phyloP scores from a whole-genome alignment of 2,329 filamentous ascomycete species.

The Chrysoporthe austroafricana region DNA sequence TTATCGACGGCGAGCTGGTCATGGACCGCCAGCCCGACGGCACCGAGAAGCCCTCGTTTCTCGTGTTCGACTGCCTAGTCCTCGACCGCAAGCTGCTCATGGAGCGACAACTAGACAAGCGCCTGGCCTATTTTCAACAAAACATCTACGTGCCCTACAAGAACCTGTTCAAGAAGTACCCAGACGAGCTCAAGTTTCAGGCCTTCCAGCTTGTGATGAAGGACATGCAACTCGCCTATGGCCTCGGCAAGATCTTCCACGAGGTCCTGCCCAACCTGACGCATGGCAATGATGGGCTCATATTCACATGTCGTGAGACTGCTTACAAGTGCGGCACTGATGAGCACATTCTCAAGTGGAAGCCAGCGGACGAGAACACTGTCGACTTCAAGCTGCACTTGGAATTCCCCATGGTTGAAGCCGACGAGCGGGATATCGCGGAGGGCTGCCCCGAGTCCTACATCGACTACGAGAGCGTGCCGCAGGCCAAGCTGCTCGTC shows the following conservation, averaged over 20 bases:
- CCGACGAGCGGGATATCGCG: slow-evolving; percentile 67
- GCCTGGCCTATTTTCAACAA: slow-evolving; percentile 83
- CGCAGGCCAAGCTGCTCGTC: slow-evolving; percentile 73
- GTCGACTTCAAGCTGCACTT: slow-evolving; percentile 87
- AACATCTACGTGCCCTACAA: slow-evolving; percentile 74
- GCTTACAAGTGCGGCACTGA: slow-evolving; percentile 91
- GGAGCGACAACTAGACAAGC: slow-evolving; percentile 82
- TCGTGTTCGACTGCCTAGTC: slow-evolving; percentile 92
- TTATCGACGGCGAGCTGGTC: slow-evolving; percentile 93
- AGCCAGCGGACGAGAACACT: slow-evolving; percentile 92
- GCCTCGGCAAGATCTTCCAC: slow-evolving; percentile 88
- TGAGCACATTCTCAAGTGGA: slow-evolving; percentile 95
- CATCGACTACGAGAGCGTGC: slow-evolving; percentile 79
- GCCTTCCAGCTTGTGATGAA: slow-evolving; percentile 88
- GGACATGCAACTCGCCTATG: slow-evolving; percentile 86
- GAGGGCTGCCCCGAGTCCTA: slow-evolving; percentile 67
- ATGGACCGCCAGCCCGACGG: slow-evolving; percentile 76
- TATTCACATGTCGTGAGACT: slow-evolving; percentile 92
- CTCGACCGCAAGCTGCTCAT: slow-evolving; percentile 78
- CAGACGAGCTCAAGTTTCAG: slow-evolving; percentile 70
- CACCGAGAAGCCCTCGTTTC: slow-evolving; percentile 72
- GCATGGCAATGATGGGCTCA: slow-evolving; percentile 94
- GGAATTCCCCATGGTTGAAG: slow-evolving; percentile 72
- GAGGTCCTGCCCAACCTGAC: slow-evolving; percentile 80
- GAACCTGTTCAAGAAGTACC: slow-evolving; percentile 65